Evolutionary conservation across 352 stramenopile species (phyloP).

Genomic region (Phytopythium delawarense): DNA sequence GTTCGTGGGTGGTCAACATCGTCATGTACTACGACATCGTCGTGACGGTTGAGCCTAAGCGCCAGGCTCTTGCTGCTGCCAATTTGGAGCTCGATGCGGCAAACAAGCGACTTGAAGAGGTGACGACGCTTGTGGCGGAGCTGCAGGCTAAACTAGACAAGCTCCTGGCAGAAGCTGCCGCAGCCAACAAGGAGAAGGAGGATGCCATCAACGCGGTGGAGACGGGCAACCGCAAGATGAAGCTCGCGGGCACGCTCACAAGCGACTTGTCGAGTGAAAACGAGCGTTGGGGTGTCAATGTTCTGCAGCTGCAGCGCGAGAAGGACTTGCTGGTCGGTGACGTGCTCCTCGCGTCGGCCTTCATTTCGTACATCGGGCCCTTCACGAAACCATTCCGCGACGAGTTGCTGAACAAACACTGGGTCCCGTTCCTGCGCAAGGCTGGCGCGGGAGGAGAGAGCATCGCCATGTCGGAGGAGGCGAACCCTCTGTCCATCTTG

Average conservation of each 20-base stretch:
- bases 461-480: conserved; percentile 90
- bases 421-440: conserved; percentile 88
- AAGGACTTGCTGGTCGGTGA: conserved; percentile 93
- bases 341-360: conserved; percentile 91
- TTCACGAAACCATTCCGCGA: conserved; percentile 95
- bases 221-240: conserved; percentile 92
- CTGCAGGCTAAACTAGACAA: conserved; percentile 92
- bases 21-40: conserved; percentile 97
- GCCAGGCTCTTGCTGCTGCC: conserved; percentile 86
- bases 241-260: conserved; percentile 93
- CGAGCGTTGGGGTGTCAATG: conserved; percentile 93
- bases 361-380: conserved; percentile 95
- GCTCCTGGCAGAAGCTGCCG: conserved; percentile 85
- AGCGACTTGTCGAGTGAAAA: conserved; percentile 95
- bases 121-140: conserved; percentile 90
- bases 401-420: conserved; percentile 92
- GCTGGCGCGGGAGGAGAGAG: conserved; percentile 73
- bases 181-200: conserved; percentile 92
- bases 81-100: conserved; percentile 90
- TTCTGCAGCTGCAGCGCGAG: conserved; percentile 89
- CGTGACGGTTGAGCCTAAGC: conserved; percentile 93
- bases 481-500: conserved; percentile 88
- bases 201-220: conserved; percentile 91
- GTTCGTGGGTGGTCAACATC: conserved; percentile 95
- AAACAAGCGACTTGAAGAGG: conserved; percentile 85